phyloP scores from a whole-genome alignment of 805 yeast genomes.

The Ogataea neopini region DNA sequence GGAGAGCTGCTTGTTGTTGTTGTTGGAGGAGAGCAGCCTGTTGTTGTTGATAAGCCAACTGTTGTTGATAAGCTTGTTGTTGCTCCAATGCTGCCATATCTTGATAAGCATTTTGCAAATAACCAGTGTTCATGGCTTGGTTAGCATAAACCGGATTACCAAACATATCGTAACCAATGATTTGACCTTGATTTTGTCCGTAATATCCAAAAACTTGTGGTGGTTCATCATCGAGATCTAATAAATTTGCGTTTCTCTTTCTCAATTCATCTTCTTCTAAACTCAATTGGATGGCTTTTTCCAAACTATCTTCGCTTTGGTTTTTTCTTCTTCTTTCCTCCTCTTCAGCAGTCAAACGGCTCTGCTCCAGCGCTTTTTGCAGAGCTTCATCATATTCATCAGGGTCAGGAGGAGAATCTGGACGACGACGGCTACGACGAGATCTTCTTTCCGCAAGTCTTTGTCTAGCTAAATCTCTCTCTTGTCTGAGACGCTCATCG shows the following conservation, averaged over 20 bases:
- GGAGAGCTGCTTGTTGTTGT: constrained; percentile 27
- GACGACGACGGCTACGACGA: constrained; percentile 32
- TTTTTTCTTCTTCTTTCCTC: constrained; percentile 63
- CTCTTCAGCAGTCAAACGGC: constrained; percentile 79
- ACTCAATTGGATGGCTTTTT: constrained; percentile 68
- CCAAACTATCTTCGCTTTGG: constrained; percentile 60
- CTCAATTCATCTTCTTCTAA: constrained; percentile 77
- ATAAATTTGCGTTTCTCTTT: constrained; percentile 47
- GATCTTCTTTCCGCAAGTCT: constrained; percentile 34
- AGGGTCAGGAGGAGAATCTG: constrained; percentile 25
- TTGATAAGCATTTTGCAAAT: constrained; percentile 47
- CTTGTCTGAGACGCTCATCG: constrained; percentile 75
- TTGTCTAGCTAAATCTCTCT: constrained; percentile 48
- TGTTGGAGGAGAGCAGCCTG: constrained; percentile 28
- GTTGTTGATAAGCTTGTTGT: constrained; percentile 24
- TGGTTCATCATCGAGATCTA: constrained; percentile 51
- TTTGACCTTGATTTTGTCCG: constrained; percentile 31
- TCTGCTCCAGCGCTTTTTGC: constrained; percentile 76
- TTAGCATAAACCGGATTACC: constrained; percentile 63
- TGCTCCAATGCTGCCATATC: constrained; percentile 25
- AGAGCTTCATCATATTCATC: constrained; percentile 72
- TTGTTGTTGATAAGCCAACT: constrained; percentile 25
- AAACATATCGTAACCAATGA: constrained; percentile 55
- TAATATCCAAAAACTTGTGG: constrained; percentile 34
- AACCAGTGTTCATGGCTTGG: constrained; percentile 56